A percentile compares a stretch with the other conserved stretches of the same genome.
phyloP scores from a whole-genome alignment of 2,329 filamentous ascomycete species.

The Cladophialophora exuberans region DNA sequence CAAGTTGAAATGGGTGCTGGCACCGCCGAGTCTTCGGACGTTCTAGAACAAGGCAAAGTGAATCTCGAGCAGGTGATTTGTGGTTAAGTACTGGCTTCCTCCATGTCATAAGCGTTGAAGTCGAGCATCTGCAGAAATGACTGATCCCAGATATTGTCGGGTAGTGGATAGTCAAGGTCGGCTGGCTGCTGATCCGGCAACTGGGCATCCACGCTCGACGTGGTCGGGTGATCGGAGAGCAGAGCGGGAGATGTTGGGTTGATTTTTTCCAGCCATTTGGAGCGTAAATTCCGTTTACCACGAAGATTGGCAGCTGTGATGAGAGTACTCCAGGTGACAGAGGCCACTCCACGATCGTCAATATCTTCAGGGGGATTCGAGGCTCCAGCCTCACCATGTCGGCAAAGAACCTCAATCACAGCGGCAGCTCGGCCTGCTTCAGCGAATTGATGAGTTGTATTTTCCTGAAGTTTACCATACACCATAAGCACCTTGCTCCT shows the following conservation, averaged over 20 bases:
- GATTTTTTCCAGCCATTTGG: slow-evolving; percentile 3
- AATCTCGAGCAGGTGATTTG: too few species aligned
- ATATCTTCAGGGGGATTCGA: neutral
- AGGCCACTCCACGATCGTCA: slow-evolving; percentile 5
- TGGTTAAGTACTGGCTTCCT: neutral
- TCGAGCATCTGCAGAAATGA: slow-evolving; percentile 18
- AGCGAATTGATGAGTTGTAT: slow-evolving; percentile 7
- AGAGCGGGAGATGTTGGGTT: slow-evolving; percentile 6
- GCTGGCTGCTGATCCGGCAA: neutral
- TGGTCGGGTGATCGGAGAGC: neutral
- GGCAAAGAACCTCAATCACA: slow-evolving; percentile 15
- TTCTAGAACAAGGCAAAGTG: too few species aligned
- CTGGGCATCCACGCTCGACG: neutral
- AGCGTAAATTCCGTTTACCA: slow-evolving; percentile 6
- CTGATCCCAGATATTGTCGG: slow-evolving; percentile 10
- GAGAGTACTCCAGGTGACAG: slow-evolving; percentile 7
- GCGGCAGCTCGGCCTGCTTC: slow-evolving; percentile 17
- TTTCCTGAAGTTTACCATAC: slow-evolving; percentile 12
- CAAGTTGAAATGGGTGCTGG: too few species aligned
- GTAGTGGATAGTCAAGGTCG: slow-evolving; percentile 2
- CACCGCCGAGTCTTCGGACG: too few species aligned
- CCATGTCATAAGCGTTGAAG: slow-evolving; percentile 9
- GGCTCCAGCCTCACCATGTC: neutral
- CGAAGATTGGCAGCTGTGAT: slow-evolving; percentile 13
- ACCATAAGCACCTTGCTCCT: slow-evolving; percentile 13